phyloP scores from a whole-genome alignment of 2,329 filamentous ascomycete genomes.

The Cladosporium sp. region DNA sequence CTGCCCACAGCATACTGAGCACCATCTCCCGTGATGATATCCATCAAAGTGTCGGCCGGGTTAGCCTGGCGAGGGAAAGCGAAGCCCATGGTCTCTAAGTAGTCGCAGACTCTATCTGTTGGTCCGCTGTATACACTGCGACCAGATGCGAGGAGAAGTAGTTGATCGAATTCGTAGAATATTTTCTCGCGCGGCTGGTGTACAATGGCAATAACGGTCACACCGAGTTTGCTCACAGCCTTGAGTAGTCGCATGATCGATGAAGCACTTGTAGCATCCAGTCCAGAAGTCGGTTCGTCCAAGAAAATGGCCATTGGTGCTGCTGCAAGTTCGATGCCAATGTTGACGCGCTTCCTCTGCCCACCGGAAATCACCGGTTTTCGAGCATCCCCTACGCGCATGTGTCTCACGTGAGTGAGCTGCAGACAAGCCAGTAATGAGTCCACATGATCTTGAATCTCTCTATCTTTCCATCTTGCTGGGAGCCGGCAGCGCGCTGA shows the following conservation, averaged over 20 bases:
- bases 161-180: slow-evolving; percentile 51
- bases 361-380: slow-evolving; percentile 52
- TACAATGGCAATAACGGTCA: slow-evolving; percentile 54
- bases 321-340: slow-evolving; percentile 53
- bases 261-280: slow-evolving; percentile 49
- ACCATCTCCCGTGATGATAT: slow-evolving; percentile 56
- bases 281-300: slow-evolving; percentile 29
- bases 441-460: slow-evolving; percentile 50
- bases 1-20: slow-evolving; percentile 37
- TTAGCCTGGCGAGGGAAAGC: slow-evolving; percentile 45
- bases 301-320: slow-evolving; percentile 45
- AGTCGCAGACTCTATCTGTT: slow-evolving; percentile 38
- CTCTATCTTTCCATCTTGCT: slow-evolving; percentile 43
- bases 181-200: slow-evolving; percentile 56
- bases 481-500: slow-evolving; percentile 52
- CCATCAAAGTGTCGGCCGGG: slow-evolving; percentile 53
- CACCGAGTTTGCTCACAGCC: slow-evolving; percentile 48
- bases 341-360: slow-evolving; percentile 52
- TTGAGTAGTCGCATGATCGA: slow-evolving; percentile 52
- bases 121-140: slow-evolving; percentile 50
- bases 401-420: slow-evolving; percentile 47
- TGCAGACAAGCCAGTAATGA: slow-evolving; percentile 50
- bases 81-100: slow-evolving; percentile 51
- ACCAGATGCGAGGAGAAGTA: slow-evolving; percentile 51
- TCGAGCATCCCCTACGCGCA: slow-evolving; percentile 46